These are phyloP conservation scores for Thelonectria discophora DNA, from an alignment of 2,329 filamentous ascomycete species.

Conservation along the genomic window DNA sequence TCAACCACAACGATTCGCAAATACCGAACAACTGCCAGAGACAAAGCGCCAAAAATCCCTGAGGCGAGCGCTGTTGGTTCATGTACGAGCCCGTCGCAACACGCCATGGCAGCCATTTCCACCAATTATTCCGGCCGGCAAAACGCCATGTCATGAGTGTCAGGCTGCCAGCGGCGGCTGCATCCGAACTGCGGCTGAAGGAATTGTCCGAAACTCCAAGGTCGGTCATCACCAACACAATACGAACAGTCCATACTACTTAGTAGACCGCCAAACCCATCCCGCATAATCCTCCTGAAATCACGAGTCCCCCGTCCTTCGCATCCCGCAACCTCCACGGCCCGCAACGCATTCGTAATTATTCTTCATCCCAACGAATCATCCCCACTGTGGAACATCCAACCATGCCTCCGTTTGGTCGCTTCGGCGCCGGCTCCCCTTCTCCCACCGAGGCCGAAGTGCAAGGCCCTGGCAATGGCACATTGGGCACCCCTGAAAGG, in stretches of 20 bases:
- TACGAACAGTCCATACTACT: not conserved
- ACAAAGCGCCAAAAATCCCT: not conserved
- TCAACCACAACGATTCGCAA: too few species aligned
- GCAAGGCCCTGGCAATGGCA: not conserved
- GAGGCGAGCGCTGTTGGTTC: not conserved
- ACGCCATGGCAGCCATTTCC: not conserved
- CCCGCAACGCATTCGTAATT: not conserved
- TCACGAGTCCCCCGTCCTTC: too few species aligned
- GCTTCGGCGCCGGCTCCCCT: not conserved
- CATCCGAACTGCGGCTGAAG: slow-evolving; percentile 3
- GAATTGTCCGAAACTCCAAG: not conserved
- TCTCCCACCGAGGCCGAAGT: not conserved
- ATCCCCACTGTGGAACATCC: slow-evolving; percentile 16
- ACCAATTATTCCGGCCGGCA: not conserved
- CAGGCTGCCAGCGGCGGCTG: not conserved
- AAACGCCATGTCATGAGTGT: not conserved
- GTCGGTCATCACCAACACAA: not conserved
- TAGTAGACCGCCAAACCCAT: not conserved
- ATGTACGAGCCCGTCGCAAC: not conserved
- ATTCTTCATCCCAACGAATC: not conserved
- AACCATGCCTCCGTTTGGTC: not conserved
- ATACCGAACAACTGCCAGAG: not conserved
- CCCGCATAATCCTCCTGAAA: not conserved
- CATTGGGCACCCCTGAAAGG: slow-evolving; percentile 1
- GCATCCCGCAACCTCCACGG: too few species aligned